Percentiles rank a stretch among this genome's conserved stretches.
These are phyloP conservation scores for Hypoxylon sp. DNA, from an alignment of 2,329 filamentous ascomycete genomes.

Conservation along the genomic window DNA sequence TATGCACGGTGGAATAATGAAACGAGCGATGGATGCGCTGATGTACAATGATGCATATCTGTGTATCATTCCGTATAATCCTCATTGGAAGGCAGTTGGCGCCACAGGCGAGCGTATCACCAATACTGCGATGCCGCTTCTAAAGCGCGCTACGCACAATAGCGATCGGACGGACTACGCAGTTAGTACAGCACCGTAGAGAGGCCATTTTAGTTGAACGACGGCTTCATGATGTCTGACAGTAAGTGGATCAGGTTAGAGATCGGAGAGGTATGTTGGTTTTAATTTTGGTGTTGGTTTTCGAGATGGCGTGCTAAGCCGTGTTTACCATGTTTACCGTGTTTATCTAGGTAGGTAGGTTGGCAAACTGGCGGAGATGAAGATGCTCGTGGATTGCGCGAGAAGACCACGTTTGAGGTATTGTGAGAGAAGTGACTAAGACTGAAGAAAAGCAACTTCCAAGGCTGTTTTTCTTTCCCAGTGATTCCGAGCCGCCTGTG, in stretches of 20 bases:
- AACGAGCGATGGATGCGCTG: constrained; percentile 47
- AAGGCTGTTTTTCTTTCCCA: neutral
- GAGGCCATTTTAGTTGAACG: constrained; percentile 10
- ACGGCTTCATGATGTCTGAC: constrained; percentile 17
- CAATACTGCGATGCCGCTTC: constrained; percentile 18
- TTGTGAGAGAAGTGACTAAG: constrained; percentile 18
- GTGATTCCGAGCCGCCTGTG: constrained; percentile 29
- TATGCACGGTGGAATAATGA: constrained; percentile 50
- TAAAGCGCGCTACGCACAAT: constrained; percentile 24
- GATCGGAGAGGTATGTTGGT: constrained; percentile 7
- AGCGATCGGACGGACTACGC: constrained; percentile 4
- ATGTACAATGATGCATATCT: constrained; percentile 29
- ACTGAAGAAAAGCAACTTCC: constrained; percentile 22
- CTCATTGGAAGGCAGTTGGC: constrained; percentile 26
- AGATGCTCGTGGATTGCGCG: constrained; percentile 25
- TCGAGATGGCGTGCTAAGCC: constrained; percentile 5
- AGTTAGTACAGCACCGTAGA: constrained; percentile 15
- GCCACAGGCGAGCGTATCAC: constrained; percentile 30
- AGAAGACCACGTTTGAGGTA: constrained; percentile 5
- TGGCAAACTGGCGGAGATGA: constrained; percentile 38
- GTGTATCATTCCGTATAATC: constrained; percentile 26
- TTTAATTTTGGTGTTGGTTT: constrained; percentile 3
- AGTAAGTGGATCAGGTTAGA: neutral
- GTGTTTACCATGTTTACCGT: no score
- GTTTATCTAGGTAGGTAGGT: no score